phyloP scores from a whole-genome alignment of 306 rosid genomes.

The Sindora glabra region DNA sequence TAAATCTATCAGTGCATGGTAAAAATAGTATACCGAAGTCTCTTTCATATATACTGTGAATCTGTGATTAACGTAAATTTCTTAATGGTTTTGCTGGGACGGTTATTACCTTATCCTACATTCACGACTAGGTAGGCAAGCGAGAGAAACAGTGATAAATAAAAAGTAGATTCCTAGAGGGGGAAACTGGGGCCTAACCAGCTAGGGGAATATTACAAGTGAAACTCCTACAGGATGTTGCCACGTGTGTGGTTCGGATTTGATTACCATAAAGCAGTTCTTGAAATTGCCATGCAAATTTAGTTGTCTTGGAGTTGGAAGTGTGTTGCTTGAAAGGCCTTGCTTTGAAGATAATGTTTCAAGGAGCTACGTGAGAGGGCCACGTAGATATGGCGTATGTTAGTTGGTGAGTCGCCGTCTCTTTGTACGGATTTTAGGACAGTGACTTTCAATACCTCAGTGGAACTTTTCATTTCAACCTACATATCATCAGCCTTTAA shows the following conservation, averaged over 20 bases:
- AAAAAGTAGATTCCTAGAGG: too few relatives aligned
- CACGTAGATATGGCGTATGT: slow-evolving; percentile 17
- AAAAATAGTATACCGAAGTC: too few relatives aligned
- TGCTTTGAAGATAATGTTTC: slow-evolving; percentile 19
- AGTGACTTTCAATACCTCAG: slow-evolving; percentile 5
- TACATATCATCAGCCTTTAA: slow-evolving; percentile 3
- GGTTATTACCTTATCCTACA: not conserved
- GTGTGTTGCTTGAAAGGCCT: slow-evolving; percentile 7
- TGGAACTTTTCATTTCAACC: not conserved
- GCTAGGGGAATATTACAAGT: not conserved
- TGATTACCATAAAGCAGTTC: not conserved
- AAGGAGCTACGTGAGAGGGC: slow-evolving; percentile 12
- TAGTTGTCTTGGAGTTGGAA: slow-evolving; percentile 7
- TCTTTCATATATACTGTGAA: too few relatives aligned
- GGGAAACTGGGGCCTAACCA: too few relatives aligned
- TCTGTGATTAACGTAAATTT: not conserved
- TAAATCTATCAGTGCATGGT: too few relatives aligned
- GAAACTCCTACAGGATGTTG: not conserved
- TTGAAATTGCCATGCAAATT: not conserved
- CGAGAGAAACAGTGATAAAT: too few relatives aligned
- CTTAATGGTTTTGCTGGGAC: not conserved
- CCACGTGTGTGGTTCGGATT: slow-evolving; percentile 5
- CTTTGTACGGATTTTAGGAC: slow-evolving; percentile 24
- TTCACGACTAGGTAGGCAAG: not conserved
- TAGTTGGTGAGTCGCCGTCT: slow-evolving; percentile 25